These are phyloP conservation scores for Raphanus hybrid DNA, from an alignment of 441 rosid species.

Conservation along the genomic window DNA sequence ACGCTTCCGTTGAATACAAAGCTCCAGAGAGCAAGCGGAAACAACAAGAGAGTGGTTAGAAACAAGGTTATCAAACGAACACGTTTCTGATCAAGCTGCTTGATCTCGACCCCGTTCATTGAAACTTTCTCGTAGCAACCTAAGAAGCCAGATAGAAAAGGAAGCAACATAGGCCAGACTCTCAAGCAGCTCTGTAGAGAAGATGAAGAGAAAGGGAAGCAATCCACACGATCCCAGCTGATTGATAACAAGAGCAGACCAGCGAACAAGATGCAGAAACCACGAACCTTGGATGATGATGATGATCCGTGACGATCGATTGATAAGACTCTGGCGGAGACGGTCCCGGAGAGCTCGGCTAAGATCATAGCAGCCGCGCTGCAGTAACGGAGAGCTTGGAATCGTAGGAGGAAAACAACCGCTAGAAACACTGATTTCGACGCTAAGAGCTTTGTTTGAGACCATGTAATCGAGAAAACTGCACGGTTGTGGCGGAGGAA, in stretches of 20 bases:
- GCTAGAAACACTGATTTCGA: constrained; percentile 62
- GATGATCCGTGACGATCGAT: too few relatives aligned
- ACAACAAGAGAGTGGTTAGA: constrained; percentile 63
- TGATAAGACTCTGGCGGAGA: constrained; percentile 56
- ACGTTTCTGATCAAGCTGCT: constrained; percentile 67
- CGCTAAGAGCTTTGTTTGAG: constrained; percentile 59
- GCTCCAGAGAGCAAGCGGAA: constrained; percentile 75
- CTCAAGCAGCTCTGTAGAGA: constrained; percentile 60
- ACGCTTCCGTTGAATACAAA: constrained; percentile 51
- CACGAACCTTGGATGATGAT: constrained; percentile 56
- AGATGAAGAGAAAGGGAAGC: constrained; percentile 69
- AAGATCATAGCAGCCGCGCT: constrained; percentile 92
- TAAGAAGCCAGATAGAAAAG: constrained; percentile 80
- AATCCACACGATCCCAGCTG: constrained; percentile 88
- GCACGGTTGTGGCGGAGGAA: constrained; percentile 52
- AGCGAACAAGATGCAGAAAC: constrained; percentile 59
- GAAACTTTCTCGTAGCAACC: constrained; percentile 82
- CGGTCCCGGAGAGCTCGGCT: constrained; percentile 83
- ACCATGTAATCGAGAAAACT: constrained; percentile 45
- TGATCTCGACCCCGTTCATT: constrained; percentile 63
- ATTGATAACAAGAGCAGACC: constrained; percentile 74
- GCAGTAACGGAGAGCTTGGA: constrained; percentile 87
- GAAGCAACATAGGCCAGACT: constrained; percentile 84
- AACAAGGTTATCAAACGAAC: constrained; percentile 72
- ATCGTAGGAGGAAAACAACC: constrained; percentile 72